Base-by-base conservation (phyloP, 2,329 filamentous ascomycete species). In the Ophioceras dolichostomum region DNA sequence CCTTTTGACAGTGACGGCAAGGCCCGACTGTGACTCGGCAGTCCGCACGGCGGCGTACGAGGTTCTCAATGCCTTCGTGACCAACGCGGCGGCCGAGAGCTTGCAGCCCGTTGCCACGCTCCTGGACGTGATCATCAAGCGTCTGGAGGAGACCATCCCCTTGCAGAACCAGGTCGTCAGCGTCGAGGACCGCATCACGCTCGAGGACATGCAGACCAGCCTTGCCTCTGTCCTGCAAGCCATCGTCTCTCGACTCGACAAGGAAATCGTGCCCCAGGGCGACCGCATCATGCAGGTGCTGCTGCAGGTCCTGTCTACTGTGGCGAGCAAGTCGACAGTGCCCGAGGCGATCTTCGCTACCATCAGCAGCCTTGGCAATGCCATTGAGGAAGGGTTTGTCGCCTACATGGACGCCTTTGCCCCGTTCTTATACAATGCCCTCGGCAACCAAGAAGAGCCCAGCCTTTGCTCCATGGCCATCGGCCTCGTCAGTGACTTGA, bases 171-270 rank as follows among this genome's bases (percentile, higher is more conserved):
- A 98, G 64, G 86, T 96, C 41, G 88, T 96, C 48, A 95, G 88
- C 54, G 84, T 95, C 20, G 91, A 98, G 60, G 91, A 98, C 62
- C 89, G 81, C 60, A 86, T 96, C 47, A 93, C 84, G 5, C 72
- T 98, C 4, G 88, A 96, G 57, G 91, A 98, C 61, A 94, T 98
- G 75, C 91, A 96, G 65, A 95, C 88, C 36, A 95, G 88, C 58
- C 70, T 98, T 52, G 82, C 80, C 58, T 93, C 85, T 38, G 91
- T 96, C 29, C 69, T 96, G 35, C 79, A 95, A 62, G 80, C 86
- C 34, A 94, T 96, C 54, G 80, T 96, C 43, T 80, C 86, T 58
- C 81, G 91, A 40, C 70, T 98, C 19, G 91, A 96, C 61, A 80
- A 80, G 56, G 89, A 96, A 56, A 84, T 98, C 48, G 75, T 78